Percentiles rank a stretch among this genome's conserved stretches.
Evolutionary conservation across 257 asterid genomes (phyloP).

Genomic region (Gentiana dahurica): DNA sequence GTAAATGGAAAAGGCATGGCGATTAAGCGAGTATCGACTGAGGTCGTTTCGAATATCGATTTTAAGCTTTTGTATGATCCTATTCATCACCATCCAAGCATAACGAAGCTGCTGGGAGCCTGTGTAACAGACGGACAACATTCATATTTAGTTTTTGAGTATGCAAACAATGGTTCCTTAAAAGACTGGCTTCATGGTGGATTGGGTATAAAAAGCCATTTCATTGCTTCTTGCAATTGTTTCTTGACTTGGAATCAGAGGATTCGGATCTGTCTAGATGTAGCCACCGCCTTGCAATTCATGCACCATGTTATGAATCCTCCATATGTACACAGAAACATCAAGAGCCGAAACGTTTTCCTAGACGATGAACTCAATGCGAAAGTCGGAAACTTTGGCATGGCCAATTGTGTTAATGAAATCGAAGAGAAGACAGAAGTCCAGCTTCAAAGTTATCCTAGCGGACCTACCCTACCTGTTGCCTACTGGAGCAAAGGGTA

Average conservation of each 20-base stretch:
- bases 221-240: constrained; percentile 72
- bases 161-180: constrained; percentile 58
- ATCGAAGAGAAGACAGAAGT: not conserved
- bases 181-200: constrained; percentile 95
- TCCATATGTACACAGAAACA: constrained; percentile 41
- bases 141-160: constrained; percentile 52
- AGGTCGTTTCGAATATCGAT: constrained; percentile 30
- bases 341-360: constrained; percentile 56
- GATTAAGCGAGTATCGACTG: constrained; percentile 29
- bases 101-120: constrained; percentile 44
- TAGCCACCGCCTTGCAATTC: constrained; percentile 57
- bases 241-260: constrained; percentile 73
- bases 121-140: constrained; percentile 35
- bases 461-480: constrained; percentile 4
- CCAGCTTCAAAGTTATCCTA: constrained; percentile 13
- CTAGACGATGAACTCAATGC: constrained; percentile 67
- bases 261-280: constrained; percentile 51
- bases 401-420: constrained; percentile 30
- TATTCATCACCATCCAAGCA: constrained; percentile 45
- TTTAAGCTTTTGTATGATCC: constrained; percentile 28
- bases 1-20: constrained; percentile 55
- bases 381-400: constrained; percentile 59
- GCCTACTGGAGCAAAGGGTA: constrained; percentile 30
- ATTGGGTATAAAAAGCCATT: constrained; percentile 76
- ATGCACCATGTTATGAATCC: constrained; percentile 82